Evolutionary conservation across 2,329 filamentous ascomycete genomes (phyloP).

Genomic region (Apiospora pterosperma): DNA sequence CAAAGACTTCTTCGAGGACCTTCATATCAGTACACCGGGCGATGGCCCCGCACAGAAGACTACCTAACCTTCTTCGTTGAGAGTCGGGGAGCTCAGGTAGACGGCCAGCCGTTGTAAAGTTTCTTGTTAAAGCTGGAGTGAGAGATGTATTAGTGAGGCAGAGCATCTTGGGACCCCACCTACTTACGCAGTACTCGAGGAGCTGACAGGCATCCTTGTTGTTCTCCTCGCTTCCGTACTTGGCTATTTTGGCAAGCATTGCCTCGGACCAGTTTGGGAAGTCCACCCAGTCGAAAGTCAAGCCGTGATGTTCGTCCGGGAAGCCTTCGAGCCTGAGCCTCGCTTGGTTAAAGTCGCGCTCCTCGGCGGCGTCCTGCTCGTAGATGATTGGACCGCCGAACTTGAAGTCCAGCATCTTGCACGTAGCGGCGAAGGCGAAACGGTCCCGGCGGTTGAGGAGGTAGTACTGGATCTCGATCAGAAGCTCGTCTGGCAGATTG

Average conservation of each 20-base stretch:
- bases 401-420: not conserved
- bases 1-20: not conserved
- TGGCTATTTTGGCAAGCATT: not conserved
- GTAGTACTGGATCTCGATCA: not conserved
- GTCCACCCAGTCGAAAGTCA: not conserved
- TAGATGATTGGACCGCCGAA: not conserved
- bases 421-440: not conserved
- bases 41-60: not conserved
- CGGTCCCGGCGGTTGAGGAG: not conserved
- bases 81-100: not conserved
- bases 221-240: not conserved
- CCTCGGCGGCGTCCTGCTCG: not conserved
- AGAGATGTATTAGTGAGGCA: not conserved
- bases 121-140: not conserved
- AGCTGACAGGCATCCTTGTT: not conserved
- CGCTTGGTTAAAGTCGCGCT: not conserved
- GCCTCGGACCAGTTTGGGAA: not conserved
- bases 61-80: not conserved
- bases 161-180: not conserved
- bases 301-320: not conserved
- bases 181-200: not conserved
- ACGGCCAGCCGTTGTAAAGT: no score
- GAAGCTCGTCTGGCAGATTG: not conserved
- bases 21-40: not conserved
- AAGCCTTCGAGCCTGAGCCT: not conserved